These are phyloP conservation scores for Fragosphaeria purpurea DNA, from an alignment of 2,329 filamentous ascomycete species.

Conservation along the genomic window DNA sequence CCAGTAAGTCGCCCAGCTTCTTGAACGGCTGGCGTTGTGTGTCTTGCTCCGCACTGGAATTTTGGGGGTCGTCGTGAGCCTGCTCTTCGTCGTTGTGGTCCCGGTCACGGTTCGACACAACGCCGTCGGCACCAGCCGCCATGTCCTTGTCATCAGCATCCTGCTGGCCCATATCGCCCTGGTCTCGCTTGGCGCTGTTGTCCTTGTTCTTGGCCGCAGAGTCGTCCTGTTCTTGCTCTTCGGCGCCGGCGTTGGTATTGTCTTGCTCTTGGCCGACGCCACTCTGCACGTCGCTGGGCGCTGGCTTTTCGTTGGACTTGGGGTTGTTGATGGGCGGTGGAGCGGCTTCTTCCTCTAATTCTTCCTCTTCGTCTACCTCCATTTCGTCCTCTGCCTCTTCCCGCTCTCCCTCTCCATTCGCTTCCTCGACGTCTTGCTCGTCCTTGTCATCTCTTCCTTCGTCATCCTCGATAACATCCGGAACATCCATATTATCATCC, in stretches of 20 bases:
- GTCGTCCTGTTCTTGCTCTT: conserved; percentile 10
- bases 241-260: conserved; percentile 31
- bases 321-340: conserved; percentile 32
- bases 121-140: conserved; percentile 53
- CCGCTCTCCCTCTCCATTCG: conserved; percentile 28
- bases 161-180: conserved; percentile 55
- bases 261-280: conserved; percentile 56
- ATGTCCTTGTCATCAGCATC: conserved; percentile 46
- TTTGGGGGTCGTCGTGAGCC: conserved; percentile 22
- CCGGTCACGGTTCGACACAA: conserved; percentile 32
- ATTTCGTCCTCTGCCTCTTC: conserved; percentile 26
- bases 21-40: conserved; percentile 64
- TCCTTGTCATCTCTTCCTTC: conserved; percentile 33
- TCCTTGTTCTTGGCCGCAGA: conserved; percentile 31
- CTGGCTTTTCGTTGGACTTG: conserved; percentile 48
- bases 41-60: conserved; percentile 22
- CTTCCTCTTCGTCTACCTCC: conserved; percentile 34
- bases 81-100: conserved; percentile 32
- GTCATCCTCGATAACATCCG: conserved; percentile 20
- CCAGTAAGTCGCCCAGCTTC: conserved; percentile 85
- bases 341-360: conserved; percentile 33
- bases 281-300: conserved; percentile 53
- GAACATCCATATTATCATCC: conserved; percentile 30
- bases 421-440: conserved; percentile 23
- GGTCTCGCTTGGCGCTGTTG: conserved; percentile 51